Evolutionary conservation across 768 basidiomycete genomes (phyloP).

Genomic region (Termitomyces sp.): DNA sequence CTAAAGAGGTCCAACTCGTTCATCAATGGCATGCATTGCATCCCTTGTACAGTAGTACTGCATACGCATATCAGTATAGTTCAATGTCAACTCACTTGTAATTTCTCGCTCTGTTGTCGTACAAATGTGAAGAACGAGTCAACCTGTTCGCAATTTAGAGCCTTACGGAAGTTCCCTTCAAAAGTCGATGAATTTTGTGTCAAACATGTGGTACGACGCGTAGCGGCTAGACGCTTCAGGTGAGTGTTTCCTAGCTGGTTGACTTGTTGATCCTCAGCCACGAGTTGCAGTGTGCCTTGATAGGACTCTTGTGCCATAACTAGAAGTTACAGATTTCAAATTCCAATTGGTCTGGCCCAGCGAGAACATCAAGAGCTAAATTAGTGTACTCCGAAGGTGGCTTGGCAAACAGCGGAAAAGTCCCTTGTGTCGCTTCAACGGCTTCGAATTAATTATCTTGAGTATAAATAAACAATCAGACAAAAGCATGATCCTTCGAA

Average conservation of each 20-base stretch:
- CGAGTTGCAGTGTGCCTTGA: no score
- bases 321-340: background rate
- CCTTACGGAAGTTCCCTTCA: background rate
- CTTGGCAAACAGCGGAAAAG: background rate
- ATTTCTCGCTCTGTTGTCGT: background rate
- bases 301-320: background rate
- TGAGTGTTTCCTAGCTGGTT: no score
- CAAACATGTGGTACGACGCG: no score
- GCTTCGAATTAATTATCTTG: background rate
- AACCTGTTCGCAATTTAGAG: background rate
- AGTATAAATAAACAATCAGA: background rate
- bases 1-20: constrained; percentile 3
- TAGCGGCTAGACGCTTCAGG: no score
- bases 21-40: constrained; percentile 4
- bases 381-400: no score
- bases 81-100: background rate
- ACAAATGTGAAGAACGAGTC: background rate
- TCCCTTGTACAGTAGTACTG: constrained; percentile 10
- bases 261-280: no score
- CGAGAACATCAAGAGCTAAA: no score
- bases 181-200: no score
- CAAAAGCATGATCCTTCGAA: background rate
- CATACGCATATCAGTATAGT: constrained; percentile 4
- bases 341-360: no score
- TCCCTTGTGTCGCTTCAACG: background rate